Evolutionary conservation across 148 eudicot genomes (phyloP).

Genomic region (Rhododendron ovatum): DNA sequence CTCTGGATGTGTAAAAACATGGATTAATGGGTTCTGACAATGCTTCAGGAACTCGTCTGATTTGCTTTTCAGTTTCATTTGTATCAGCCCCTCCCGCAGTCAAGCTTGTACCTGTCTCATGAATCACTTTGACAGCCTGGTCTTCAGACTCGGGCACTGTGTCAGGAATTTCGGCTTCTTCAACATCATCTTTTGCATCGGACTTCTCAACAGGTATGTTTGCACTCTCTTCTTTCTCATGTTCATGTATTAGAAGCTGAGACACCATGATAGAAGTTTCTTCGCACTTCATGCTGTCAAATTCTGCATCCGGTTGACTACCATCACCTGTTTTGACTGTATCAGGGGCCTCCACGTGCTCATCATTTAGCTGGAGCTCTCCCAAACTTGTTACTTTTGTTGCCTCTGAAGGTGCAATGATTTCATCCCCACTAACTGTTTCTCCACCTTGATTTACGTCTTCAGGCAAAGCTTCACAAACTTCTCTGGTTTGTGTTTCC

Average conservation of each 20-base stretch:
- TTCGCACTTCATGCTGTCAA: background rate
- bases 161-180: conserved; percentile 8
- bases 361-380: conserved; percentile 5
- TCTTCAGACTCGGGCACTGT: background rate
- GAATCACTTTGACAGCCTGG: background rate
- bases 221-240: background rate
- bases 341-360: background rate
- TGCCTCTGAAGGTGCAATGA: background rate
- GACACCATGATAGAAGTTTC: background rate
- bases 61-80: conserved; percentile 3
- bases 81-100: background rate
- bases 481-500: conserved; percentile 5
- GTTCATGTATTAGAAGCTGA: background rate
- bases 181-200: background rate
- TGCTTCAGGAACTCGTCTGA: conserved; percentile 4
- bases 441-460: background rate
- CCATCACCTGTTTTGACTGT: background rate
- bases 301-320: background rate
- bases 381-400: conserved; percentile 12
- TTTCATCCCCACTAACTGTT: background rate
- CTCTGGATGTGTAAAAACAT: background rate
- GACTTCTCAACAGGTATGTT: background rate
- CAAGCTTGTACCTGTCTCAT: background rate
- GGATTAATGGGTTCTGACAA: conserved; percentile 1
- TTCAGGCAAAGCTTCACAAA: conserved; percentile 1